phyloP scores from a whole-genome alignment of 352 stramenopile species.

The Phytophthora sansomeana region DNA sequence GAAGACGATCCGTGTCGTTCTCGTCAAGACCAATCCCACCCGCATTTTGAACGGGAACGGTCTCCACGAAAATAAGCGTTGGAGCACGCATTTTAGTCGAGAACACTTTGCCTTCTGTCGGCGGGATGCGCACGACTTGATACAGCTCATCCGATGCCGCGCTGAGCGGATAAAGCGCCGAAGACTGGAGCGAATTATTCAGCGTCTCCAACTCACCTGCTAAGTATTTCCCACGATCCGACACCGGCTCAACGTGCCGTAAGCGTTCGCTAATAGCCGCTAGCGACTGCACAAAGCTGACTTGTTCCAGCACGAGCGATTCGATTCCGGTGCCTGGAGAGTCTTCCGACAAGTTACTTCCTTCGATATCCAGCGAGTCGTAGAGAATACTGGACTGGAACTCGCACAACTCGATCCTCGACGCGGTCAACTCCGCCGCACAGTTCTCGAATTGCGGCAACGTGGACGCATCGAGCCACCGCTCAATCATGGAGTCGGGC shows the following conservation, averaged over 20 bases:
- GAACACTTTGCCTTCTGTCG: constrained; percentile 83
- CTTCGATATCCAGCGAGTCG: constrained; percentile 56
- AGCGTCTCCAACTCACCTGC: constrained; percentile 56
- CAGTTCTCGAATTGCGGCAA: constrained; percentile 61
- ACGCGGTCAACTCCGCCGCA: constrained; percentile 51
- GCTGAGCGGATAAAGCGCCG: constrained; percentile 78
- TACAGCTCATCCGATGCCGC: constrained; percentile 76
- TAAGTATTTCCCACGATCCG: constrained; percentile 57
- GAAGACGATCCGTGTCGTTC: constrained; percentile 46
- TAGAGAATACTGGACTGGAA: constrained; percentile 81
- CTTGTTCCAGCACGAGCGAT: constrained; percentile 75
- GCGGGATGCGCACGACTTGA: constrained; percentile 76
- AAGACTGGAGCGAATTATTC: constrained; percentile 63
- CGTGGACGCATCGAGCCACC: constrained; percentile 65
- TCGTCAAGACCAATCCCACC: constrained; percentile 36
- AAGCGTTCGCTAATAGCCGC: constrained; percentile 76
- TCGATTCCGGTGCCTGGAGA: constrained; percentile 45
- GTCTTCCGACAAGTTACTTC: constrained; percentile 16
- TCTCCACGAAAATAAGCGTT: constrained; percentile 82
- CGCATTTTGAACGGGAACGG: constrained; percentile 62
- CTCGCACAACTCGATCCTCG: constrained; percentile 65
- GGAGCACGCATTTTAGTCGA: constrained; percentile 87
- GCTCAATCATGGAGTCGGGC: constrained; percentile 58
- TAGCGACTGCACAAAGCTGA: constrained; percentile 77
- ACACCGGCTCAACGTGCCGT: constrained; percentile 68